A percentile compares a stretch with the other conserved stretches of the same genome.
Conservation (phyloP, 2,329 filamentous ascomycete species). For the Alternaria arborescens region DNA sequence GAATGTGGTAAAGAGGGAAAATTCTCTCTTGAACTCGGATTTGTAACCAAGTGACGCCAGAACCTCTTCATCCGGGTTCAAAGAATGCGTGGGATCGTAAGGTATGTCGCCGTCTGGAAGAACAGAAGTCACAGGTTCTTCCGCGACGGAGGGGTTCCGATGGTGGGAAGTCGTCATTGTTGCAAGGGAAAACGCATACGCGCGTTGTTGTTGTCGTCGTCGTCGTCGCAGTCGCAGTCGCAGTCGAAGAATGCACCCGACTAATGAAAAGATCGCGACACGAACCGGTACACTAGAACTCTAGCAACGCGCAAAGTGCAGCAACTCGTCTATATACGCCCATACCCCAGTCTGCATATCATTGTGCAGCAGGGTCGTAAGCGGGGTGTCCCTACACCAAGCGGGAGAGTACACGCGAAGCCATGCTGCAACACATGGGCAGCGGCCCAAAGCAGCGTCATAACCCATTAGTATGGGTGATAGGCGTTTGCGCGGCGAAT, state of each 20-base stretch:
- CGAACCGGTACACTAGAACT: not conserved
- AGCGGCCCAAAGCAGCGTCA: not conserved
- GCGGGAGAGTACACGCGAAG: slow-evolving; percentile 10
- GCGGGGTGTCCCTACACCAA: slow-evolving; percentile 9
- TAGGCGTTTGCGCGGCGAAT: slow-evolving; percentile 23
- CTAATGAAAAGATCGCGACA: not conserved
- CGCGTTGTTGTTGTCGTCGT: slow-evolving; percentile 3
- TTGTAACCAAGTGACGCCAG: slow-evolving; percentile 70
- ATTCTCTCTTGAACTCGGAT: slow-evolving; percentile 73
- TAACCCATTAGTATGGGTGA: slow-evolving; percentile 10
- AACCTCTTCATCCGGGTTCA: slow-evolving; percentile 66
- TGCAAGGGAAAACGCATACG: slow-evolving; percentile 8
- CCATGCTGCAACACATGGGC: not conserved
- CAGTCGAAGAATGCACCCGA: not conserved
- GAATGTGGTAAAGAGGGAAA: slow-evolving; percentile 77
- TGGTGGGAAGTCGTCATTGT: slow-evolving; percentile 16
- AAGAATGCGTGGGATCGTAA: slow-evolving; percentile 55
- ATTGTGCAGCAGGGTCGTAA: slow-evolving; percentile 1
- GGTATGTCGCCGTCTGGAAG: slow-evolving; percentile 60
- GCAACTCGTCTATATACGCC: slow-evolving; percentile 2
- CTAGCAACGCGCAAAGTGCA: not conserved
- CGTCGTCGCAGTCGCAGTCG: not conserved
- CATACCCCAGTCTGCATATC: not conserved
- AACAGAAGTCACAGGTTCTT: slow-evolving; percentile 63
- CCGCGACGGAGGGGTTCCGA: slow-evolving; percentile 47